These are phyloP conservation scores for Mortierella sp. DNA, from an alignment of 371 early-diverging fungal species.

Conservation along the genomic window DNA sequence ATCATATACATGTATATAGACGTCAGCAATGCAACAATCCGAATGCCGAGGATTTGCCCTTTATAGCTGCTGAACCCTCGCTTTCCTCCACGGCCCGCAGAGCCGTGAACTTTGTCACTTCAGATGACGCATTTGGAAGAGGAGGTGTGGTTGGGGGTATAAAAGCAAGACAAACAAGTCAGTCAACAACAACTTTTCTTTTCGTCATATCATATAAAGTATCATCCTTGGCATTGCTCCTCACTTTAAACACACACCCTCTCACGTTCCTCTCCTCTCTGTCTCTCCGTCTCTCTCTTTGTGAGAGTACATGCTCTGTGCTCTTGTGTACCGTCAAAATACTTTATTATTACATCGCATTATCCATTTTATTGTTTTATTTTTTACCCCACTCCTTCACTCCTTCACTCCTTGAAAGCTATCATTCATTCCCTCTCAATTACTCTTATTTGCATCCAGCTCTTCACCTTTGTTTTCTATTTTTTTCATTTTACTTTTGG, in stretches of 20 bases:
- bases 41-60: too few relatives aligned
- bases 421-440: not conserved
- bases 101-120: conserved; percentile 4
- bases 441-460: not conserved
- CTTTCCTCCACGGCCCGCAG: not conserved
- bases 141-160: too few relatives aligned
- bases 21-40: not conserved
- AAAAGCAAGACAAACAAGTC: too few relatives aligned
- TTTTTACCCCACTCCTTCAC: conserved; percentile 5
- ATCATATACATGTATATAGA: too few relatives aligned
- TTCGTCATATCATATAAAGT: too few relatives aligned
- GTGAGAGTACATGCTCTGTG: not conserved
- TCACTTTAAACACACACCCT: too few relatives aligned
- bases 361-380: not conserved
- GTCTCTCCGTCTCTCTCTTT: not conserved
- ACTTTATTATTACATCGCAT: conserved; percentile 1
- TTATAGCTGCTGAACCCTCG: not conserved
- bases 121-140: not conserved
- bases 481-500: not conserved
- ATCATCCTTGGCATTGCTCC: too few relatives aligned
- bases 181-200: too few relatives aligned
- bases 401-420: not conserved
- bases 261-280: too few relatives aligned
- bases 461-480: conserved; percentile 7
- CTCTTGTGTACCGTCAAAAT: conserved; percentile 6